These are phyloP conservation scores for Seminavis robusta DNA, from an alignment of 108 stramenopile species.

Conservation along the genomic window DNA sequence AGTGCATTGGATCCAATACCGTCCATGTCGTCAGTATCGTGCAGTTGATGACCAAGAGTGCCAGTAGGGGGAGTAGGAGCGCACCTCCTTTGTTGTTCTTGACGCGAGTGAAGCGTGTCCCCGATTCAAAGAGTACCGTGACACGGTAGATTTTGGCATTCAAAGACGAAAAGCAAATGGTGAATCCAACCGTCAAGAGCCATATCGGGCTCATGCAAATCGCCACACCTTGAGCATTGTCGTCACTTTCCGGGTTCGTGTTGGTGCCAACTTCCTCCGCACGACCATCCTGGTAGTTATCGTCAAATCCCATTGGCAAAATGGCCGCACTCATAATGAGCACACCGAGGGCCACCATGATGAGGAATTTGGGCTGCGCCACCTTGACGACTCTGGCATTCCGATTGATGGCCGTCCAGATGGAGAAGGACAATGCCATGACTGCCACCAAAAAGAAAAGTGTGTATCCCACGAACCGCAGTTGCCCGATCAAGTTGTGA, in stretches of 20 bases:
- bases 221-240: slow-evolving; percentile 8
- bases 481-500: slow-evolving; percentile 19
- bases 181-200: slow-evolving; percentile 45
- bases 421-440: neutral
- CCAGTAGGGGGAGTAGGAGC: slow-evolving; percentile 23
- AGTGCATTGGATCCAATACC: slow-evolving; percentile 19
- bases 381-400: slow-evolving; percentile 20
- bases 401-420: slow-evolving; percentile 15
- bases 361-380: slow-evolving; percentile 39
- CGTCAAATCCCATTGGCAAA: slow-evolving; percentile 44
- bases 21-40: slow-evolving; percentile 31
- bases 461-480: slow-evolving; percentile 7
- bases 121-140: slow-evolving; percentile 28
- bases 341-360: slow-evolving; percentile 30
- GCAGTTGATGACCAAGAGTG: slow-evolving; percentile 17
- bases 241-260: slow-evolving; percentile 8
- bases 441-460: too few relatives aligned
- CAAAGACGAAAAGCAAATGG: slow-evolving; percentile 41
- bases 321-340: slow-evolving; percentile 29
- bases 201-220: slow-evolving; percentile 39
- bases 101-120: slow-evolving; percentile 29
- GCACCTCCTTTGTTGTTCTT: too few relatives aligned
- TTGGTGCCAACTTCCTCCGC: too few relatives aligned
- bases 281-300: too few relatives aligned
- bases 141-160: slow-evolving; percentile 55